phyloP scores from a whole-genome alignment of 345 rosid species.

The Salix purpurea region DNA sequence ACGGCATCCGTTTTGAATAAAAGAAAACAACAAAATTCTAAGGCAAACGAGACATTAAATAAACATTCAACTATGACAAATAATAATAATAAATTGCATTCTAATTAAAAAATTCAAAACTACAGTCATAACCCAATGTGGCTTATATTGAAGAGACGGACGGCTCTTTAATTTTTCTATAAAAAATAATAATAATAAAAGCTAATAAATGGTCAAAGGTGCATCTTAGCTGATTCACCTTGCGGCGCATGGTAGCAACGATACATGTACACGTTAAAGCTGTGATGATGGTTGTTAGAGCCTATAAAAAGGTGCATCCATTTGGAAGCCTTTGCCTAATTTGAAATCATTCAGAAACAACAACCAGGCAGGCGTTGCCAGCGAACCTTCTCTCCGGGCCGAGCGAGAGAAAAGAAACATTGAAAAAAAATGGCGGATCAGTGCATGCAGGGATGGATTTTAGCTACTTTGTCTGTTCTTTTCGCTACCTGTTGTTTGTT shows the following conservation, averaged over 20 bases:
- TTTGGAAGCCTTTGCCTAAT: not conserved
- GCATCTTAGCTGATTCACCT: not conserved
- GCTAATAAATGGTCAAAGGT: not conserved
- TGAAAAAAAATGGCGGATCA: constrained; percentile 14
- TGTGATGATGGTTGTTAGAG: no score
- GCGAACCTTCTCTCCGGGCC: not conserved
- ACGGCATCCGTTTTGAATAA: no score
- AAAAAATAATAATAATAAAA: no score
- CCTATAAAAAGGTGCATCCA: constrained; percentile 10
- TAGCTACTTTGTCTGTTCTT: constrained; percentile 4
- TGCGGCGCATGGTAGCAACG: not conserved
- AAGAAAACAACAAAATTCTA: no score
- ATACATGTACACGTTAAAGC: not conserved
- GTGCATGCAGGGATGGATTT: constrained; percentile 15
- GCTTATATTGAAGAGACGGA: not conserved
- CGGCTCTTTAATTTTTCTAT: not conserved
- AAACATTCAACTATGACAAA: no score
- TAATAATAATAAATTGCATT: not conserved
- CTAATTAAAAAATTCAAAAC: not conserved
- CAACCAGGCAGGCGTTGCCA: constrained; percentile 3
- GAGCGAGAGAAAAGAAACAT: no score
- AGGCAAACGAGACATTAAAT: no score
- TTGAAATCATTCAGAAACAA: no score
- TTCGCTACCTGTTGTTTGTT: constrained; percentile 3
- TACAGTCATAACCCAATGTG: not conserved